Base-by-base conservation (phyloP, 2,329 filamentous ascomycete genomes). In the Monascus ruber region DNA sequence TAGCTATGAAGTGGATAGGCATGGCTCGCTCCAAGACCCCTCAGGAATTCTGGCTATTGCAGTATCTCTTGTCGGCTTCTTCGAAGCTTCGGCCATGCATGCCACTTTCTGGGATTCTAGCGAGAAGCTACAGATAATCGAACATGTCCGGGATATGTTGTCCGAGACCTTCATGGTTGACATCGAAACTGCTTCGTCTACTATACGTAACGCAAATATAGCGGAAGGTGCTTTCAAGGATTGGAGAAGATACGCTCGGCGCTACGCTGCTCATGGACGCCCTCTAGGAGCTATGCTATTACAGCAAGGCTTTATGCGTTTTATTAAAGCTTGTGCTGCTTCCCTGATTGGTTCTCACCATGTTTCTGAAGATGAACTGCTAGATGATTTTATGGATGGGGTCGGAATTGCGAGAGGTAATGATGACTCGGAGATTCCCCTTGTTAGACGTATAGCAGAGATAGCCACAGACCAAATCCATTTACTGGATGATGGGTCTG, bases 221-320 rank as follows among this genome's bases (percentile, higher is more conserved):
- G 67, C 77, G 24, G 79, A 84, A 45, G 71, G 73, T 35, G 66
- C 74, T 26, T 69, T 85, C 17, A 83, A 79, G 53, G 84, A 94
- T 48, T 98, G 91, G 91, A 93, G 84, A 64, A 79, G 81, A 47
- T 86, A 85, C 61, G 68, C 85, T 41, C 83, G 82, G 34, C 83
- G 88, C 44, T 98, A 96, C 64, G 79, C 85, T 26, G 75, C 79
- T 10, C 73, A 77, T 42, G 84, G 84, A 6, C 77, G 85, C 17
- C 89, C 93, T 0, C 66, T 98, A 33, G 87, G 91, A 6, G 86
- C 88, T 8, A 91, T 95, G 81, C 73, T 96, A 5, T 65, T 98
- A 24, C 87, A 94, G 58, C 79, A 85, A 53, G 87, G 82, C 46
- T 93, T 94, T 57, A 86, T 93, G 72, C 81, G 79, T 60, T 75